Evolutionary conservation across 345 rosid species (phyloP), one percentile per base, ranked within the genome.

Genomic region (Camelina neglecta): DNA sequence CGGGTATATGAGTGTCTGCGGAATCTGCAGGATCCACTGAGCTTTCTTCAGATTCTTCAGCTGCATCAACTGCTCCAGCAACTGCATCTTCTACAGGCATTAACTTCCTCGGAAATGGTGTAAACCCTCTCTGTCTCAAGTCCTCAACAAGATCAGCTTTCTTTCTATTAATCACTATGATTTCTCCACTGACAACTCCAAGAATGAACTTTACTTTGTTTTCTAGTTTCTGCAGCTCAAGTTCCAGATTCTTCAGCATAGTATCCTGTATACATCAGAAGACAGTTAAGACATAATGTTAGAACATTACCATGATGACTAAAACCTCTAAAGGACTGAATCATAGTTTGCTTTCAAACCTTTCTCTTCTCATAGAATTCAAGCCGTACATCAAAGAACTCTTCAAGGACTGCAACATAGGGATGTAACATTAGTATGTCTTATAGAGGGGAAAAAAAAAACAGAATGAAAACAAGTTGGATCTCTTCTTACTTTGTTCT

Each of bases 171-270:
- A 18, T 96, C 78, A 96, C 98, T 41, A 84, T 74, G 75, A 96
- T 91, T 59, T 96, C 96, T 24, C 96, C 95, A 29, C 76, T 81
- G 49, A 96, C 96, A 60, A 96, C 98, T 21, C 86, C 98, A 60
- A 4, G 93, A 67, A 96, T 96, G 67, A 93, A 96, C 80, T 84
- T 86, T 6, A 82, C 94, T 80, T 87, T 93, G 90, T 96, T 96
- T 6, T 91, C 96, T 83, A 96, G 73, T 79, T 81, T 89, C 81
- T 86, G 65, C 74, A 87, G 82, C 76, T 91, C 97, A 41, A 75
- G 39, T 72, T 90, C 96, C 62, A 96, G 88, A 67, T 83, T 82
- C 57, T 83, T 83, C 63, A 94, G 54, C 65, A 77, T 79, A 70
- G 81, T 59, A 86, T 69, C 84, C 97, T 91, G 96, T 80, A 83